These are phyloP conservation scores for Pistacia integerrima DNA, from an alignment of 345 rosid genomes.

Conservation along the genomic window DNA sequence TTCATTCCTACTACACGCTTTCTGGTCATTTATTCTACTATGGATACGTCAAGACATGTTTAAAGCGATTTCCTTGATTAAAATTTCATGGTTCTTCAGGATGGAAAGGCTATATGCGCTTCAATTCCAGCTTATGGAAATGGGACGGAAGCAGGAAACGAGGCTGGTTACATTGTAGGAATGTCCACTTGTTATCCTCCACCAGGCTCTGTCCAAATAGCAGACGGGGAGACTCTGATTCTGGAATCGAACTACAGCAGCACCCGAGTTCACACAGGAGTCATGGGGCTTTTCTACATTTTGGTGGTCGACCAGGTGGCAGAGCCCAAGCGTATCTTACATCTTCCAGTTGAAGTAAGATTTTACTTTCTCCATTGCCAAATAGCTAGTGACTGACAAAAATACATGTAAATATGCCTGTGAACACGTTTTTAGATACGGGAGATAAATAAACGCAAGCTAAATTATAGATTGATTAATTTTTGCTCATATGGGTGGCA, in stretches of 20 bases:
- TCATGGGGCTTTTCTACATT: slow-evolving; percentile 84
- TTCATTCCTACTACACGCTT: not conserved
- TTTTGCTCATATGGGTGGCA: not conserved
- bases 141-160: slow-evolving; percentile 85
- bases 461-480: not conserved
- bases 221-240: slow-evolving; percentile 55
- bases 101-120: slow-evolving; percentile 57
- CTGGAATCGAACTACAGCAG: slow-evolving; percentile 70
- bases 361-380: not conserved
- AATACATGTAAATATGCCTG: not conserved
- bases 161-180: slow-evolving; percentile 86
- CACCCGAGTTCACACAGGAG: slow-evolving; percentile 59
- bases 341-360: slow-evolving; percentile 37
- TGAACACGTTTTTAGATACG: not conserved
- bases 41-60: too few relatives aligned
- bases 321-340: slow-evolving; percentile 18
- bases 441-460: not conserved
- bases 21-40: too few relatives aligned
- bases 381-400: not conserved
- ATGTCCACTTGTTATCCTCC: slow-evolving; percentile 87
- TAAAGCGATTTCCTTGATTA: too few relatives aligned
- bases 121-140: slow-evolving; percentile 66
- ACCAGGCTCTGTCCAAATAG: slow-evolving; percentile 62
- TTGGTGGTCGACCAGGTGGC: slow-evolving; percentile 59
- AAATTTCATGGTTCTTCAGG: slow-evolving; percentile 29